Percentiles rank a stretch among this genome's conserved stretches.
phyloP scores from a whole-genome alignment of 306 rosid species.

The Acacia melanoxylon region DNA sequence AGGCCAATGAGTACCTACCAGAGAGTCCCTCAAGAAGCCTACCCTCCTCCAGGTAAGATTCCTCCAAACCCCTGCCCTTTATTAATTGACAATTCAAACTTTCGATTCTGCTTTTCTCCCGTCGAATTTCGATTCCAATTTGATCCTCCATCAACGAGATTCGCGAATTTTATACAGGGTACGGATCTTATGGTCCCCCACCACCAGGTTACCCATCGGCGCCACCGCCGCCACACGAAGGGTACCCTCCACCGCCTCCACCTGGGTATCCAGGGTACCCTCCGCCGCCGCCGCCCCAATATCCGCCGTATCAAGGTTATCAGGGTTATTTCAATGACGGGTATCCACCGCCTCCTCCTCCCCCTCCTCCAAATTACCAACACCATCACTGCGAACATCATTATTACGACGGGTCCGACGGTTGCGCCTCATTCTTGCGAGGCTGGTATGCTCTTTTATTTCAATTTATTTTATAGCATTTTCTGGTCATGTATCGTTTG shows the following conservation, averaged over 20 bases:
- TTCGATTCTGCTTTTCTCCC: background rate
- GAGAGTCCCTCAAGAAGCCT: constrained; percentile 50
- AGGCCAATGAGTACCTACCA: constrained; percentile 53
- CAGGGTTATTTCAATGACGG: constrained; percentile 75
- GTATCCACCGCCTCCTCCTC: constrained; percentile 53
- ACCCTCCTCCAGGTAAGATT: constrained; percentile 50
- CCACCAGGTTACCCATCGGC: constrained; percentile 57
- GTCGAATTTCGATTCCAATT: background rate
- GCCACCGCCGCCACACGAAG: constrained; percentile 51
- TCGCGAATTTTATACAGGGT: constrained; percentile 25
- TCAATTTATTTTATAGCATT: background rate
- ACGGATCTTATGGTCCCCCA: constrained; percentile 51
- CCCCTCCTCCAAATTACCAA: constrained; percentile 42
- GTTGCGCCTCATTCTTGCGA: constrained; percentile 49
- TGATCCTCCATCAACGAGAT: background rate
- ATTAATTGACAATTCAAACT: background rate
- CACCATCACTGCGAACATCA: constrained; percentile 55
- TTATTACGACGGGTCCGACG: constrained; percentile 34
- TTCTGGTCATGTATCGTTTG: background rate
- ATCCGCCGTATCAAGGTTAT: constrained; percentile 63
- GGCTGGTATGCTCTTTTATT: constrained; percentile 60
- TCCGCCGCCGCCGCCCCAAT: constrained; percentile 45
- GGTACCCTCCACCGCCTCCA: constrained; percentile 44
- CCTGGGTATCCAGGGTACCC: constrained; percentile 46
- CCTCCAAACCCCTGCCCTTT: background rate